Evolutionary conservation across 768 basidiomycete genomes (phyloP).

Genomic region (Dacryopinax primogenitus): DNA sequence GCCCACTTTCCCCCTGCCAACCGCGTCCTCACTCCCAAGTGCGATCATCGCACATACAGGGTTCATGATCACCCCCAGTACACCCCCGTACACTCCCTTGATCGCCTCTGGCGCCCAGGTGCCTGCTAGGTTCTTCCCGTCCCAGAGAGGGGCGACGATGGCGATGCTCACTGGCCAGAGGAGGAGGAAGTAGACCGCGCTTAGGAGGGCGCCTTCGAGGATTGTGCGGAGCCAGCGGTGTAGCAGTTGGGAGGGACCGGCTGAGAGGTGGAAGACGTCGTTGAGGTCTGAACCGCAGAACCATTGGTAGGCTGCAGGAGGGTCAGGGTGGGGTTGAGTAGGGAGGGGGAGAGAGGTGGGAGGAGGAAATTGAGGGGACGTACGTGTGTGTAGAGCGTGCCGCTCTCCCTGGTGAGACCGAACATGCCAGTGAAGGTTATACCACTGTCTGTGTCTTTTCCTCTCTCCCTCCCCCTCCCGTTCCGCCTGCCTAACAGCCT

Average conservation of each 20-base stretch:
- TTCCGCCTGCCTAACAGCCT: not conserved
- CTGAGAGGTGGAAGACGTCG: conserved; percentile 15
- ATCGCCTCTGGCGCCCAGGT: conserved; percentile 16
- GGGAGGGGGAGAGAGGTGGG: conserved; percentile 12
- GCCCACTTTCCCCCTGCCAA: not conserved
- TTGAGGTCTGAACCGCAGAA: conserved; percentile 17
- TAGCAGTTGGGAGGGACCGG: not conserved
- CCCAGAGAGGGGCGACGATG: conserved; percentile 18
- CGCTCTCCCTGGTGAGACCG: conserved; percentile 14
- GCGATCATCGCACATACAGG: not conserved
- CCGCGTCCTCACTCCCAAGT: not conserved
- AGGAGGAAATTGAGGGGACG: not conserved
- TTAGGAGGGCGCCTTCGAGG: conserved; percentile 14
- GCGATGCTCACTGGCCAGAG: conserved; percentile 20
- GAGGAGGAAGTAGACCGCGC: conserved; percentile 18
- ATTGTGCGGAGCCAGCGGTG: conserved; percentile 13
- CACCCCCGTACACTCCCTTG: conserved; percentile 17
- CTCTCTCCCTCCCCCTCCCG: conserved; percentile 2
- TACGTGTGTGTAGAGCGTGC: not conserved
- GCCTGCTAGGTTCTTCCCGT: conserved; percentile 17
- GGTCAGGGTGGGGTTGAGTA: conserved; percentile 14
- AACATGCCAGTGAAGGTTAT: conserved; percentile 11
- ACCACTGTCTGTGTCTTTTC: conserved; percentile 16
- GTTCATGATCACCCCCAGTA: not conserved
- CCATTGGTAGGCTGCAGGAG: conserved; percentile 11